Conservation (phyloP, 139 green algal species). For the Chlorella sp. region DNA sequence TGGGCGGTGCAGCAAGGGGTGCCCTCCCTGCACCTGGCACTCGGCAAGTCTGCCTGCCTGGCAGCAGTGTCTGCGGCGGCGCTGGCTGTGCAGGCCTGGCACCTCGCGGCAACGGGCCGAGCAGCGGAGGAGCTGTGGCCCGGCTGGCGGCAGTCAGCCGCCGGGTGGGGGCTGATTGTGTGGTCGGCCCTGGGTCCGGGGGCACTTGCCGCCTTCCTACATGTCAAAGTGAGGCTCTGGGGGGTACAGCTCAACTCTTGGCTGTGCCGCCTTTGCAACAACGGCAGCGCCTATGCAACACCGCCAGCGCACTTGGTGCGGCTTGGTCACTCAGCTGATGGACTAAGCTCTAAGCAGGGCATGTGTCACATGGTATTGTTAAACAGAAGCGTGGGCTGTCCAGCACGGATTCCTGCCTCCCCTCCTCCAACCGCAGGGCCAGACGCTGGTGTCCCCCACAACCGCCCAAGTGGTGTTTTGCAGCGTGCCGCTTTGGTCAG, state of each 20-base stretch:
- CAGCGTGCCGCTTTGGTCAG: slow-evolving; percentile 43
- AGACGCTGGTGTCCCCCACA: slow-evolving; percentile 36
- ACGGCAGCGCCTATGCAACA: no score
- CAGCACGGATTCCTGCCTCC: not conserved
- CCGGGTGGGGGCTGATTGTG: slow-evolving; percentile 11
- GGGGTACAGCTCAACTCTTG: no score
- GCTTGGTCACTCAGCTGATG: not conserved
- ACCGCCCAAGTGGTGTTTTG: slow-evolving; percentile 41
- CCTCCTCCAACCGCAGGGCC: slow-evolving; percentile 8
- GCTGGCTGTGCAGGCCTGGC: not conserved
- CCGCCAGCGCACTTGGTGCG: no score
- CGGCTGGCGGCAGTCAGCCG: not conserved
- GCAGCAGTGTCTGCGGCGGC: slow-evolving; percentile 3
- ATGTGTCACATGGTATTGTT: no score
- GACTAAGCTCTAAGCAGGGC: no score
- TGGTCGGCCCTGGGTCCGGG: slow-evolving; percentile 34
- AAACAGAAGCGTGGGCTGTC: not conserved
- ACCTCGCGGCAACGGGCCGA: not conserved
- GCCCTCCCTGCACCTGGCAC: slow-evolving; percentile 28
- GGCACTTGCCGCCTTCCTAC: slow-evolving; percentile 20
- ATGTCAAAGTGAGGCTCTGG: slow-evolving; percentile 39
- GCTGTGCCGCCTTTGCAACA: no score
- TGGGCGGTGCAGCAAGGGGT: slow-evolving; percentile 26
- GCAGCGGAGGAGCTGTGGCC: slow-evolving; percentile 1
- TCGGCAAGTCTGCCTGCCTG: slow-evolving; percentile 43